Base-by-base conservation (phyloP, 2,329 filamentous ascomycete species). In the Delphinella strobiligena region DNA sequence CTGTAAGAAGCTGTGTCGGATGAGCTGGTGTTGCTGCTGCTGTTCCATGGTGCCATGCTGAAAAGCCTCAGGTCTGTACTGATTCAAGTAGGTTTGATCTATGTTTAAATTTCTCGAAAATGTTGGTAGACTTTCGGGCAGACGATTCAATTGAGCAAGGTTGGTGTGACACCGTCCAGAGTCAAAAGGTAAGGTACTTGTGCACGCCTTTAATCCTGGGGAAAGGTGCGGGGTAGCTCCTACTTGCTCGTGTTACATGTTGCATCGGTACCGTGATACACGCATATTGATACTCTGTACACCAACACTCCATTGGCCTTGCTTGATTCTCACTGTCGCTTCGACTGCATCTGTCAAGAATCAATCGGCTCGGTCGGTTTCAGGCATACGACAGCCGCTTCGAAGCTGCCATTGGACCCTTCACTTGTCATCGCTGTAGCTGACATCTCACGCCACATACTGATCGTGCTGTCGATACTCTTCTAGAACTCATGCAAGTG, bases 21-120 rank as follows among this genome's bases (percentile, higher is more conserved):
- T 4, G 22, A 19, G 17, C 24, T 18, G 16, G 9, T 19, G 18
- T 33, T 36, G 32, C 38, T 16, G 17, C 24, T 18, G 16, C 16
- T 19, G 18, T 33, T 36, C 38, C 38, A 40, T 10, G 38, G 38
- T 22, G 33, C 33, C 38, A 40, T 40, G 33, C 5, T 14, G 18
- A 24, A 12, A 27, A 27, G 12, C 7, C 22, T 12, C 8, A 7
- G 15, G n/a, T 8, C 5, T 5, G 5, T n/a, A 16, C 7, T n/a
- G 30, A 32, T 5, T 32, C 30, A 12, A 5, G 30, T 32, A 32
- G 10, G 10, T 32, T n/a, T n/a, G 30, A 16, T 32, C n/a, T 32
- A 32, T 32, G 11, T 5, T 32, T 32, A n/a, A n/a, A n/a, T n/a
- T n/a, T n/a, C n/a, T n/a, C n/a, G n/a, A n/a, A n/a, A n/a, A n/a